Percentiles rank a stretch among this genome's conserved stretches.
phyloP scores from a whole-genome alignment of 1,139 yeast species.

The Candida albicans region DNA sequence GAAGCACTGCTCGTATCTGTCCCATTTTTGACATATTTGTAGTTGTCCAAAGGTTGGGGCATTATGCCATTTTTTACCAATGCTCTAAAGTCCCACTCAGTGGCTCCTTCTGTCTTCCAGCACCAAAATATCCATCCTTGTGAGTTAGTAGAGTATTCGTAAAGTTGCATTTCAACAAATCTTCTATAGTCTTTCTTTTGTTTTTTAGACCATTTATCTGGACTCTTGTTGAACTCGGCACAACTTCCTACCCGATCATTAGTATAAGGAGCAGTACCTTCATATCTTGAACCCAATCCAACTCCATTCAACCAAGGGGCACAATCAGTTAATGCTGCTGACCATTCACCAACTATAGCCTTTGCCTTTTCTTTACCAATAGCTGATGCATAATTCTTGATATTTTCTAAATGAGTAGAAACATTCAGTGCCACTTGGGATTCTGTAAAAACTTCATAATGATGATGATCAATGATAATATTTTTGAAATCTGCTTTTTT shows the following conservation, averaged over 20 bases:
- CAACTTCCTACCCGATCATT: conserved; percentile 37
- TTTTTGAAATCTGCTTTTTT: conserved; percentile 28
- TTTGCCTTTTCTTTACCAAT: conserved; percentile 46
- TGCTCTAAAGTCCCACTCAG: conserved; percentile 63
- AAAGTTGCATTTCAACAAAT: conserved; percentile 42
- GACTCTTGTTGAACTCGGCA: conserved; percentile 23
- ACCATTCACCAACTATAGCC: conserved; percentile 83
- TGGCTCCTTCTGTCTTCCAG: conserved; percentile 51
- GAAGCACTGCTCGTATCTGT: conserved; percentile 25
- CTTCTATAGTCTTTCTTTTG: conserved; percentile 48
- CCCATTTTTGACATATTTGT: conserved; percentile 42
- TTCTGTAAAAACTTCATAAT: conserved; percentile 56
- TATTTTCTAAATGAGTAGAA: conserved; percentile 38
- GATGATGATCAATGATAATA: conserved; percentile 63
- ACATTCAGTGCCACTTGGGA: conserved; percentile 36
- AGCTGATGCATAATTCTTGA: conserved; percentile 36
- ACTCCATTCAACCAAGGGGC: conserved; percentile 91
- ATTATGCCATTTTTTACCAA: conserved; percentile 50
- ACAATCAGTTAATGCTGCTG: conserved; percentile 94
- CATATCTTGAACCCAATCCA: conserved; percentile 82
- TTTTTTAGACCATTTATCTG: conserved; percentile 36
- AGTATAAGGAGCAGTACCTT: conserved; percentile 44
- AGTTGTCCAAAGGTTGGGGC: conserved; percentile 58
- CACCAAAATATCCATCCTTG: conserved; percentile 57
- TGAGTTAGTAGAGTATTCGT: conserved; percentile 26